A percentile compares a stretch with the other conserved stretches of the same genome.
phyloP scores from a whole-genome alignment of 495 filamentous ascomycete genomes.

The Hypomontagnella monticulosa region DNA sequence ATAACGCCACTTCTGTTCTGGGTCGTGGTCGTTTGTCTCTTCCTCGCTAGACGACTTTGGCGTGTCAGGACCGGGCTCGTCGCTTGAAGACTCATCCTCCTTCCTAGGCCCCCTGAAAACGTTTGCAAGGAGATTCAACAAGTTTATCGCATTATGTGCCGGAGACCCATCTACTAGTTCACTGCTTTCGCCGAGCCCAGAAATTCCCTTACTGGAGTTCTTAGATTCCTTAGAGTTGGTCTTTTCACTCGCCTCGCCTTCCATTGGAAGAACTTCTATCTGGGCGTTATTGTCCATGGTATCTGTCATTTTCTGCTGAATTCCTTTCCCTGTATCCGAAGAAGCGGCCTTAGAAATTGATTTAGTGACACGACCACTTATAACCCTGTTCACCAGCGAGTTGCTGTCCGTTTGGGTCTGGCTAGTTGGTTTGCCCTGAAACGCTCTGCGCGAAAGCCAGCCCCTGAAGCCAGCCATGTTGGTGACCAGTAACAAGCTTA shows the following conservation, averaged over 20 bases:
- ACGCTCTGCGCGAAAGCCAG: slow-evolving; percentile 5
- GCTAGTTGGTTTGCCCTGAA: not conserved
- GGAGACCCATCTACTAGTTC: too few relatives aligned
- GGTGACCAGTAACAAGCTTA: not conserved
- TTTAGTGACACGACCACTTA: slow-evolving; percentile 23
- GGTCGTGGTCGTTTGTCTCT: slow-evolving; percentile 5
- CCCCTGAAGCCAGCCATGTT: slow-evolving; percentile 17
- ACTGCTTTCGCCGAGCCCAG: too few relatives aligned
- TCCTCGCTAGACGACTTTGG: not conserved
- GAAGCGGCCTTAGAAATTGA: not conserved
- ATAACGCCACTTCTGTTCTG: slow-evolving; percentile 33
- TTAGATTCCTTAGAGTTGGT: too few relatives aligned
- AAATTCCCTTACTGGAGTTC: too few relatives aligned
- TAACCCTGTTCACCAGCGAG: slow-evolving; percentile 11
- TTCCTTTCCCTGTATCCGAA: not conserved
- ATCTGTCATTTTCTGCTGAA: not conserved
- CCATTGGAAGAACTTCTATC: not conserved
- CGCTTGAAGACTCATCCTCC: too few relatives aligned
- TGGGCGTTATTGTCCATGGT: not conserved
- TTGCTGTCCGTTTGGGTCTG: not conserved
- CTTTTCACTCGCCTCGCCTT: not conserved
- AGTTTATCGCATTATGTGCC: too few relatives aligned
- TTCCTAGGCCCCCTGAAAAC: too few relatives aligned
- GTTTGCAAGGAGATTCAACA: too few relatives aligned
- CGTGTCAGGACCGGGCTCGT: too few relatives aligned